Evolutionary conservation across 805 yeast genomes (phyloP), one percentile per base, ranked within the genome.

Genomic region (Lachancea kluyveri): DNA sequence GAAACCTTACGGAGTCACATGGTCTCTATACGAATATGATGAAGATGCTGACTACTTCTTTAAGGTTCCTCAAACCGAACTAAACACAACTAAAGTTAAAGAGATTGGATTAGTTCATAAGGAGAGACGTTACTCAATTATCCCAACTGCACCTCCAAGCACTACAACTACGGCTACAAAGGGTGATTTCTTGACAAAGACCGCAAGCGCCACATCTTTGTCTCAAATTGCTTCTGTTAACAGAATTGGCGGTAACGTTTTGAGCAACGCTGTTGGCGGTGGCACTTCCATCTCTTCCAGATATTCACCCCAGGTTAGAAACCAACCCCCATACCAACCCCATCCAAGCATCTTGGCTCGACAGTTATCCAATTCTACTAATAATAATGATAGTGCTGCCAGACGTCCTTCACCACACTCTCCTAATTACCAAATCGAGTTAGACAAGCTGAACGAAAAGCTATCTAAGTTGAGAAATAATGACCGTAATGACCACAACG

Each of bases 1-100:
- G 30, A 85, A 84, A 55, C 96, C 97, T 0, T 90, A 86, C 57
- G 97, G 97, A 2, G 94, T 94, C 2, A 94, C 86, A 39, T 90
- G 95, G 86, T 72, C 81, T 9, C 66, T 88, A 54, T 90, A 79
- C 59, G 95, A 87, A 54, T 90, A 79, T 60, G 81, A 84, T 47
- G 96, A 88, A 45, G 60, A 59, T 3, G 59, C 68, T 24, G 88
- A 87, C 53, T 76, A 85, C 79, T 90, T 90, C 60, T 70, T 64
- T 33, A 74, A 81, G 47, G 79, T 86, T 4, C 61, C 65, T 4
- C 57, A 65, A 28, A 57, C 62, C 6, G 60, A 61, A 28, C 40
- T 65, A 29, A 62, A 64, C 35, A 61, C 66, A 14, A 65, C 59
- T 21, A 80, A 73, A 43, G 75, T 80, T 20, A 71, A 72, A 45